phyloP scores from a whole-genome alignment of 2,329 filamentous ascomycete genomes.

The Scleromitrula shiraiana region DNA sequence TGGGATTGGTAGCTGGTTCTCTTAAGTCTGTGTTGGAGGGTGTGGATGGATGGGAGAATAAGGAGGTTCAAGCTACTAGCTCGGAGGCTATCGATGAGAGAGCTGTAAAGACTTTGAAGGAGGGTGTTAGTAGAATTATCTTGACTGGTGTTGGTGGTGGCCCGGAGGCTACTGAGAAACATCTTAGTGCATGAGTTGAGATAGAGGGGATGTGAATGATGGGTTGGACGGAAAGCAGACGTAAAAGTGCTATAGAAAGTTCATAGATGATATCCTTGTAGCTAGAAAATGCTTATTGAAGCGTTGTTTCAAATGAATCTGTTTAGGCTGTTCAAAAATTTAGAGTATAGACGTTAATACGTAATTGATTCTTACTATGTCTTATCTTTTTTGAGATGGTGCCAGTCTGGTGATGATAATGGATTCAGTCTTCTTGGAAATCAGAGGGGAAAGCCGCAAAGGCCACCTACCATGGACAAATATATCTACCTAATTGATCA shows the following conservation, averaged over 20 bases:
- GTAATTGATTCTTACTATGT: too few species aligned
- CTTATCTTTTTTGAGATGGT: too few species aligned
- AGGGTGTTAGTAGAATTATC: constrained; percentile 83
- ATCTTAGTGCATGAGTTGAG: constrained; percentile 47
- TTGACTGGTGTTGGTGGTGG: constrained; percentile 87
- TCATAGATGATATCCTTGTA: constrained; percentile 1
- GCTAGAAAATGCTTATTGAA: neutral
- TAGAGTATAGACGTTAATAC: too few species aligned
- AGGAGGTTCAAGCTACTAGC: constrained; percentile 42
- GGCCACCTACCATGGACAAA: too few species aligned
- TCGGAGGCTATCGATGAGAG: constrained; percentile 55
- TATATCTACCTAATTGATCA: too few species aligned
- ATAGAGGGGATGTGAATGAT: neutral
- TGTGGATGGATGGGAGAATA: constrained; percentile 65
- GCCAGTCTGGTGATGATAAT: too few species aligned
- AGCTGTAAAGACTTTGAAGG: constrained; percentile 58
- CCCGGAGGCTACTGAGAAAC: constrained; percentile 70
- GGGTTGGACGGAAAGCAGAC: neutral
- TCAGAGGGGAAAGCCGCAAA: too few species aligned
- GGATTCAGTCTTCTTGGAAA: too few species aligned
- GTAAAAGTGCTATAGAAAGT: neutral
- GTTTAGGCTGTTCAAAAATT: too few species aligned
- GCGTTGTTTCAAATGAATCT: neutral
- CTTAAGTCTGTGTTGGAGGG: constrained; percentile 60
- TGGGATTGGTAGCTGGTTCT: constrained; percentile 63